A percentile compares a stretch with the other conserved stretches of the same genome.
Conservation (phyloP, 352 stramenopile species). For the Phytophthora ohioensis region DNA sequence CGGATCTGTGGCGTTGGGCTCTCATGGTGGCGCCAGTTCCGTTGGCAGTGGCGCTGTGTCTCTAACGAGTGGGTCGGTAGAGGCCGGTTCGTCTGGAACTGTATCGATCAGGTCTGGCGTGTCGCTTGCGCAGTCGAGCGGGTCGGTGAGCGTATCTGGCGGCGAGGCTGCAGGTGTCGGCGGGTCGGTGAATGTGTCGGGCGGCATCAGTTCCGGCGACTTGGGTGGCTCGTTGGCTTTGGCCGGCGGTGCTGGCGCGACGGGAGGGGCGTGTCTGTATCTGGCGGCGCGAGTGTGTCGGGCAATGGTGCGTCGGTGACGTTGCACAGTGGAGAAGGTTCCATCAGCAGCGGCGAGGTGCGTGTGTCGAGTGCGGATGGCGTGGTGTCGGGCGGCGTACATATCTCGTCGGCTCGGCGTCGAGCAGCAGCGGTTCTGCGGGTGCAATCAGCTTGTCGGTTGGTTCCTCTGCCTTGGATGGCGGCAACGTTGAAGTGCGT, state of each 20-base stretch:
- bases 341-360: conserved; percentile 17
- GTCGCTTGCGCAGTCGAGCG: conserved; percentile 23
- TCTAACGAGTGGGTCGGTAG: conserved; percentile 24
- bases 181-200: conserved; percentile 14
- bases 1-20: no score
- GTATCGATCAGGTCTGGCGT: conserved; percentile 24
- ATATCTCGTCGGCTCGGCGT: conserved; percentile 23
- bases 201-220: conserved; percentile 9
- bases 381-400: conserved; percentile 13
- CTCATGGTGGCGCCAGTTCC: conserved; percentile 1
- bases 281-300: conserved; percentile 19
- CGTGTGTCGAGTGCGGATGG: conserved; percentile 20
- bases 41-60: conserved; percentile 16
- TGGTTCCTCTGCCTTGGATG: conserved; percentile 15
- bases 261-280: conserved; percentile 20
- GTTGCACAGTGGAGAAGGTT: conserved; percentile 26
- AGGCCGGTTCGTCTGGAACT: conserved; percentile 24
- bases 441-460: conserved; percentile 17
- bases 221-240: conserved; percentile 13
- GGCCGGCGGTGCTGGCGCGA: conserved; percentile 19
- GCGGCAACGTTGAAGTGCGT: conserved; percentile 18
- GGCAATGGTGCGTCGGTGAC: conserved; percentile 14
- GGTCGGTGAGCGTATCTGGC: conserved; percentile 28
- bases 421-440: conserved; percentile 1
- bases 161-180: conserved; percentile 16